A percentile compares a stretch with the other conserved stretches of the same genome.
phyloP scores from a whole-genome alignment of 2,329 filamentous ascomycete species.

The Phialemoniopsis sp. region DNA sequence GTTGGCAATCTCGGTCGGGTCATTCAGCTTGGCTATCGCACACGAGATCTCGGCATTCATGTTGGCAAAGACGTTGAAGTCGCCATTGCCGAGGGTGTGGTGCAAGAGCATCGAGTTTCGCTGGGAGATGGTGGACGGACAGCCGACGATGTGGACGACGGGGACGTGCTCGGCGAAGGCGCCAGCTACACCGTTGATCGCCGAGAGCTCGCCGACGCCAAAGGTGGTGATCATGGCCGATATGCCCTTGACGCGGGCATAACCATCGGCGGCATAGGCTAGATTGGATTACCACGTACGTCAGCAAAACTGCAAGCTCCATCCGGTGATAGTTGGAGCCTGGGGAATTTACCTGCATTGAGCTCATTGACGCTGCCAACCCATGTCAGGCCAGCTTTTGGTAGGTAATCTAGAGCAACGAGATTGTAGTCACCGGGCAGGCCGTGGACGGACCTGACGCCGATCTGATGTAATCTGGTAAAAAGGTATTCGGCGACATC shows the following conservation, averaged over 20 bases:
- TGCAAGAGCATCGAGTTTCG: conserved; percentile 25
- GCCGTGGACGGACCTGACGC: conserved; percentile 42
- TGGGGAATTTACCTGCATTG: conserved; percentile 29
- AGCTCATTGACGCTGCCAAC: conserved; percentile 50
- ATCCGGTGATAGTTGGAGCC: no score
- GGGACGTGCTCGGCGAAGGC: conserved; percentile 53
- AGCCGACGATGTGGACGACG: conserved; percentile 45
- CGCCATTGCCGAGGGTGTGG: conserved; percentile 55
- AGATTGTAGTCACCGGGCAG: conserved; percentile 54
- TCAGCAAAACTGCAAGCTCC: no score
- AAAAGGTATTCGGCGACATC: conserved; percentile 48
- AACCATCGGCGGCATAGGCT: conserved; percentile 57
- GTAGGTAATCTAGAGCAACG: conserved; percentile 44
- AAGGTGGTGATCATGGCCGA: conserved; percentile 55
- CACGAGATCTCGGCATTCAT: conserved; percentile 73
- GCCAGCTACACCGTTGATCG: conserved; percentile 52
- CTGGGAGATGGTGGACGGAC: conserved; percentile 16
- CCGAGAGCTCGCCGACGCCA: conserved; percentile 51
- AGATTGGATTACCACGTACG: no score
- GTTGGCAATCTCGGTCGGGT: conserved; percentile 63
- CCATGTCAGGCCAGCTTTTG: conserved; percentile 40
- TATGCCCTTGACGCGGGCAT: conserved; percentile 54
- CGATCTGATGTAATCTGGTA: conserved; percentile 41
- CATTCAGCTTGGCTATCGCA: conserved; percentile 65
- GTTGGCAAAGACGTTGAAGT: conserved; percentile 71